Evolutionary conservation across 192 early-diverging fungal genomes (phyloP), one percentile per base, ranked within the genome.

Genomic region (Podila epigama): DNA sequence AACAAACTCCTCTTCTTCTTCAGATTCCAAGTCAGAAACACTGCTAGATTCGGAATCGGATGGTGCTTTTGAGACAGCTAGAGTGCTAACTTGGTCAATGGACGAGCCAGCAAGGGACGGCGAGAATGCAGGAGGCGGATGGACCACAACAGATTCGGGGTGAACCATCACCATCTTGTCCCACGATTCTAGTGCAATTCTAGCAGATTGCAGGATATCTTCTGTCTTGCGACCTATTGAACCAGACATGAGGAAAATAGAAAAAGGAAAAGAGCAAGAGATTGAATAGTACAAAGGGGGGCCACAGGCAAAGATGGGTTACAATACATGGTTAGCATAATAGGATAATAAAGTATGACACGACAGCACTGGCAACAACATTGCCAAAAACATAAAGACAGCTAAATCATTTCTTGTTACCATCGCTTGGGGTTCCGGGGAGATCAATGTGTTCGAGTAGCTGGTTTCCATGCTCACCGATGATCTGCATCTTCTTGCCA

Each of bases 401-500:
- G n/a, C n/a, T n/a, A n/a, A n/a, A n/a, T n/a, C n/a, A n/a, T n/a
- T n/a, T n/a, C n/a, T n/a, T 9, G 15, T 53, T 66, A 77, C 73
- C 73, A 68, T 77, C 73, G 8, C 37, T 18, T 3, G 22, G n/a
- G 28, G 58, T 16, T 22, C 29, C 60, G 32, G 73, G 73, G 20
- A 68, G 39, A 27, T 77, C 73, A 25, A 77, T 77, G 60, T 77
- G 73, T 0, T 77, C 73, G 5, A 77, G 40, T 13, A 77, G 11
- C 27, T 77, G 60, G 22, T 64, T 68, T 16, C 73, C 73, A 64
- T 77, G 73, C 39, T 77, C 73, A 16, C 73, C 73, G 59, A 77
- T 77, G 33, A 77, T 77, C n/a, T 68, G 66, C 73, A 77, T 77
- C 51, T 77, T 77, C 56, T 64, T 77, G 27, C 73, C 73, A 11